Evolutionary conservation across 768 basidiomycete genomes (phyloP), one percentile per base, ranked within the genome.

Genomic region (Omphalotus guepiniiformis): DNA sequence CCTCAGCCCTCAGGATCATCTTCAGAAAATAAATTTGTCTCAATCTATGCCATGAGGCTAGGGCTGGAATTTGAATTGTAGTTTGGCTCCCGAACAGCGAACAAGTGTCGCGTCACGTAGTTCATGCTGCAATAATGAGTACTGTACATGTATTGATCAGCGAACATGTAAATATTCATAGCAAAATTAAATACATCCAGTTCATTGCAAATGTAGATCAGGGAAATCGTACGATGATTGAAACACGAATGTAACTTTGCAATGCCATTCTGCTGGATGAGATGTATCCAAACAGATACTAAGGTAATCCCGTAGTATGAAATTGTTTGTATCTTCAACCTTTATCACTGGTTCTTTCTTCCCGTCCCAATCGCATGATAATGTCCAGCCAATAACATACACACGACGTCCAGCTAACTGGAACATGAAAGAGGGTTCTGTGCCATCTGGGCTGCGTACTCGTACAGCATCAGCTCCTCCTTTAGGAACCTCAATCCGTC

Each of bases 311-410:
- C 49, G 45, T 2, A 57, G 36, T 2, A 57, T 53, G 29, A 41
- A 39, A 48, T 57, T 53, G 18, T 46, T 28, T 4, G 29, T 44
- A 47, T 53, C 46, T 8, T 53, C 47, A 3, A 57, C 53, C 22
- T 55, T 42, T 32, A 55, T 51, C 15, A 47, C 42, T 6, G 56
- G 56, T 19, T 40, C 42, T 1, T 47, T 15, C 18, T 43, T 48
- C n/a, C 47, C 53, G 6, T 53, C 52, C 56, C 56, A 57, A 13
- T 53, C 47, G 23, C 56, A 57, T 18, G 51, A 55, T 2, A 57
- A 3, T 34, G 46, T 44, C 56, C 56, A 57, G 3, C 56, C 56
- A 16, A 57, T 39, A n/a, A 57, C 45, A 28, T 48, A 53, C 2
- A 55, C 45, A 11, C 49, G 54, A 27, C 42, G 34, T 36, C 52